Conservation (phyloP, 2,329 filamentous ascomycete species). For the Cytospora paraplurivora region DNA sequence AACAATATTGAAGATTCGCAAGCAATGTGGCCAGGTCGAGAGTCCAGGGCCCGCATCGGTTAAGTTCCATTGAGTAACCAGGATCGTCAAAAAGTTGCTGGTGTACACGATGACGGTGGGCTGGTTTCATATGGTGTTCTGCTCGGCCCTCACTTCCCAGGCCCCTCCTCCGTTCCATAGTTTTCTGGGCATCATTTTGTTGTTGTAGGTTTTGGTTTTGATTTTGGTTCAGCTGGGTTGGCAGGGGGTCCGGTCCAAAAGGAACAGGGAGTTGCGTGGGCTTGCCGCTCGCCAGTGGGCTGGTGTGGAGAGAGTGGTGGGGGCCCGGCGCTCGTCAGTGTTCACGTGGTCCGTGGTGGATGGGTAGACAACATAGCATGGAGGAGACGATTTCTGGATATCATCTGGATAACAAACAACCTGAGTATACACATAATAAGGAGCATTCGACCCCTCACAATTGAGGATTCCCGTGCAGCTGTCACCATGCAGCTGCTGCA, state of each 20-base stretch:
- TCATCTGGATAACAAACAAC: neutral
- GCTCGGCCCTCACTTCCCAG: neutral
- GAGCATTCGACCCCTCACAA: neutral
- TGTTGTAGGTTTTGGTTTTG: too few species aligned
- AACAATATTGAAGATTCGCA: slow-evolving; percentile 17
- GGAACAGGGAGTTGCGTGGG: neutral
- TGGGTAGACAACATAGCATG: neutral
- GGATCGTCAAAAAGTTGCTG: neutral
- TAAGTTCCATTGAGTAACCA: slow-evolving; percentile 18
- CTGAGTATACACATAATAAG: too few species aligned
- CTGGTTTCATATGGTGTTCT: neutral
- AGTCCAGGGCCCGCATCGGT: slow-evolving; percentile 5
- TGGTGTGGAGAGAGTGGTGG: too few species aligned
- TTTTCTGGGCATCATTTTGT: neutral
- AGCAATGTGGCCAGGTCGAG: slow-evolving; percentile 16
- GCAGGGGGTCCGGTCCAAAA: neutral
- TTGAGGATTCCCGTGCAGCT: neutral
- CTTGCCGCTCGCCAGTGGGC: too few species aligned
- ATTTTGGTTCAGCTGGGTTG: too few species aligned
- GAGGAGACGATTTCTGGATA: neutral
- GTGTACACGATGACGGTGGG: neutral
- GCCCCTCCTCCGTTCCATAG: neutral
- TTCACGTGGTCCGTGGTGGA: neutral
- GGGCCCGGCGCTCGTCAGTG: neutral
- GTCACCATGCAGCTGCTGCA: neutral